These are phyloP conservation scores for Aotearoamyces nothofagi DNA, from an alignment of 2,329 filamentous ascomycete species.

Conservation along the genomic window DNA sequence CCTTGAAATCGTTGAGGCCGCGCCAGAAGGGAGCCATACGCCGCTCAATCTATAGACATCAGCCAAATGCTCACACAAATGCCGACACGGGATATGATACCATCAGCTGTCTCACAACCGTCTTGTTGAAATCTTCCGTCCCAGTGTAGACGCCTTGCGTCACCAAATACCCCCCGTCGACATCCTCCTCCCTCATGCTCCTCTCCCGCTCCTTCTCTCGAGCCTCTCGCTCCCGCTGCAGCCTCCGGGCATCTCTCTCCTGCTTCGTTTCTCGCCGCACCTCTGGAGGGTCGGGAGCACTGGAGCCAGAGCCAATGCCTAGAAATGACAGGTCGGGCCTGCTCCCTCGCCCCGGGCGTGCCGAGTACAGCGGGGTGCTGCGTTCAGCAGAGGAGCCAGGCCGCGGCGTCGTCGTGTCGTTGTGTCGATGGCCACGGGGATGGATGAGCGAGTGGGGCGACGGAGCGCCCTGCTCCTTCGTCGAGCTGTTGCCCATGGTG, in stretches of 20 bases:
- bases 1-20: constrained; percentile 76
- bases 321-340: constrained; percentile 18
- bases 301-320: constrained; percentile 14
- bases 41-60: constrained; percentile 61
- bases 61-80: no score
- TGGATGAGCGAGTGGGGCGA: background rate
- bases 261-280: constrained; percentile 74
- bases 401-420: constrained; percentile 7
- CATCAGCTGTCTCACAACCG: constrained; percentile 77
- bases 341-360: constrained; percentile 14
- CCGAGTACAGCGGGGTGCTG: constrained; percentile 10
- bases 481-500: constrained; percentile 6
- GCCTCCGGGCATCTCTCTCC: constrained; percentile 72
- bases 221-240: constrained; percentile 65
- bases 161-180: constrained; percentile 89
- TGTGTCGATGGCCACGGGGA: constrained; percentile 1
- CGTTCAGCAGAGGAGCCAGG: constrained; percentile 11
- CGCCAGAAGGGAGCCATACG: constrained; percentile 91
- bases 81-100: constrained; percentile 34
- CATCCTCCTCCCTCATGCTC: constrained; percentile 80
- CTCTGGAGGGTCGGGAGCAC: constrained; percentile 13
- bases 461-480: constrained; percentile 3
- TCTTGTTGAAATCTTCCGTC: constrained; percentile 84
- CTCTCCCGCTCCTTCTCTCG: constrained; percentile 75
- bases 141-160: constrained; percentile 91